Evolutionary conservation across 75 land plant species (phyloP), one percentile per base, ranked within the genome.

Genomic region (Picea sitchensis): DNA sequence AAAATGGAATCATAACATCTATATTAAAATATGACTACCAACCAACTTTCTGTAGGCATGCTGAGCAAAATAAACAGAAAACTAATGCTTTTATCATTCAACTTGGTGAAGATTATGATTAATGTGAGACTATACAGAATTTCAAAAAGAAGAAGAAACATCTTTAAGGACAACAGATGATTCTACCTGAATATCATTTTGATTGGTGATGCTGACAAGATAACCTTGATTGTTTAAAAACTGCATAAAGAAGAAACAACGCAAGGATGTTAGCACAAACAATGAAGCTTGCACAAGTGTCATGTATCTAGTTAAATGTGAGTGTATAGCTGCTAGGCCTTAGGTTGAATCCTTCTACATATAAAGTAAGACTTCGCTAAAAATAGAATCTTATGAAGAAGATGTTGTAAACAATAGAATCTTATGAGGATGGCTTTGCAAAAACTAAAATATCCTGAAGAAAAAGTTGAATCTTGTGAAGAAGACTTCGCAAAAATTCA

Each of bases 101-200:
- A 74, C 76, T 20, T 23, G 38, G 34, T 74, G 76, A 74, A 32
- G 34, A 20, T n/a, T 23, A 36, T 3, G 18, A 18, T 73, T 18
- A 20, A 21, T 26, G 18, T 23, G 31, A 73, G 34, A 26, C 18
- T 73, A 73, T 47, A 4, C 17, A 31, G 38, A 68, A 41, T 41
- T 41, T 38, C 21, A 41, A 5, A 44, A 69, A 34, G 21, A 3
- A 69, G 20, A 69, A 34, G 21, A 3, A 69, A 41, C 54, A 41
- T 41, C 9, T 76, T 56, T 59, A 18, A 76, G 38, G 54, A 30
- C 7, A 57, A 9, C 20, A 69, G 2, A 47, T 0, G 8, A 1
- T 38, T 69, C 3, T 81, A 94, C 96, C 96, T 92, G 89, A 73
- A 94, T 85, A 56, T 94, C 96, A 88, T 94, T 94, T 69, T 87